Conservation (phyloP, 768 basidiomycete genomes). For the Dentipellis sp. region DNA sequence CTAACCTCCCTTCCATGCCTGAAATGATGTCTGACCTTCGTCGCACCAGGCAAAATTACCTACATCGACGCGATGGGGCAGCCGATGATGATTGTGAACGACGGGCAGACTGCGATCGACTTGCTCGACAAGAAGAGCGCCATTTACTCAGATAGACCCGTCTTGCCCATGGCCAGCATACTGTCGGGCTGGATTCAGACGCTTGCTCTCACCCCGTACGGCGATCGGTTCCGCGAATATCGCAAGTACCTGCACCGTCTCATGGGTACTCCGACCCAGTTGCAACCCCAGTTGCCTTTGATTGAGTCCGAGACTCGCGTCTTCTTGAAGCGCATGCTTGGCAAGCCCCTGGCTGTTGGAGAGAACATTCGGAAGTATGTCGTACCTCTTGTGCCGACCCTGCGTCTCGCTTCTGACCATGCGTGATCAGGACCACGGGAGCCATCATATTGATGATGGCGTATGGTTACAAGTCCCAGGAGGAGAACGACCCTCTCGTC, state of each 20-base stretch:
- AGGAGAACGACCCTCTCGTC: constrained; percentile 1
- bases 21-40: no score
- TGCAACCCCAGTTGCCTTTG: neutral
- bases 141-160: neutral
- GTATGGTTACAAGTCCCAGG: neutral
- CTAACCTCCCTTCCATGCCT: no score
- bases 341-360: neutral
- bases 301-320: neutral
- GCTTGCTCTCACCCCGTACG: neutral
- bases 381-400: no score
- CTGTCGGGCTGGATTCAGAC: neutral
- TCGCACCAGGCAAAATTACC: neutral
- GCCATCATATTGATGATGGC: constrained; percentile 1
- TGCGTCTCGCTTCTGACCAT: neutral
- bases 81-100: neutral
- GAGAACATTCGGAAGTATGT: neutral
- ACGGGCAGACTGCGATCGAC: neutral
- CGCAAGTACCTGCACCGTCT: neutral
- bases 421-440: neutral
- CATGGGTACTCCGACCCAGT: neutral
- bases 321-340: neutral
- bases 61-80: neutral
- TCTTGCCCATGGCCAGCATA: neutral
- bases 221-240: neutral
- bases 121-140: neutral